These are phyloP conservation scores for Castanea sativa DNA, from an alignment of 306 rosid species.

Conservation along the genomic window DNA sequence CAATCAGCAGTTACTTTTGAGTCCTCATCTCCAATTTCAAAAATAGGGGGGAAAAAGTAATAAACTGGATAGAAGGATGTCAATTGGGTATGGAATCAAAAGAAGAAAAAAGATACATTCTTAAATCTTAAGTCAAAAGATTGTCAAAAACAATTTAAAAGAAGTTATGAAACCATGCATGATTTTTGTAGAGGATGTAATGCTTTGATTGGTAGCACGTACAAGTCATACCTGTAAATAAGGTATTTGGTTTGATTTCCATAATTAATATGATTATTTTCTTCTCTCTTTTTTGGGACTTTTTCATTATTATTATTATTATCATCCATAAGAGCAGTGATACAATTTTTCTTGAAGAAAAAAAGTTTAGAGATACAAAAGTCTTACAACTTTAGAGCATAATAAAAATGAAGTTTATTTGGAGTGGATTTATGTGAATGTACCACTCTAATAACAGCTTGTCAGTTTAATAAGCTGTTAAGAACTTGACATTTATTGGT, in stretches of 20 bases:
- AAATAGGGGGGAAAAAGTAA: slow-evolving; percentile 19
- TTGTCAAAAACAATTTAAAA: background rate
- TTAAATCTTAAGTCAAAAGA: background rate
- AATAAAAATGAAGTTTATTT: no score
- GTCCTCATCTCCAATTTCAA: slow-evolving; percentile 49
- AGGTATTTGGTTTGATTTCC: background rate
- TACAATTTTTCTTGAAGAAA: no score
- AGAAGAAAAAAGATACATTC: background rate
- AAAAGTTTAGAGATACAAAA: no score
- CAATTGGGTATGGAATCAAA: background rate
- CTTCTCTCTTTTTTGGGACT: background rate
- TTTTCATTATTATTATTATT: no score
- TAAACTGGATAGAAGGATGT: background rate
- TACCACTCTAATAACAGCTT: no score
- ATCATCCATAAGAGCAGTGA: no score
- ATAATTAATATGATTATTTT: background rate
- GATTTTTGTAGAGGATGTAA: background rate
- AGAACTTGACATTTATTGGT: no score
- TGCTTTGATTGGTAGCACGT: background rate
- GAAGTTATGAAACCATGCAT: background rate
- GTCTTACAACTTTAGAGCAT: no score
- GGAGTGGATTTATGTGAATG: no score
- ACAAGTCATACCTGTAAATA: background rate
- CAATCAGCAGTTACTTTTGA: slow-evolving; percentile 47
- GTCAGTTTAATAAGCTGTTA: no score